Base-by-base conservation (phyloP, 139 green algal species). In the Marvania coccoides region DNA sequence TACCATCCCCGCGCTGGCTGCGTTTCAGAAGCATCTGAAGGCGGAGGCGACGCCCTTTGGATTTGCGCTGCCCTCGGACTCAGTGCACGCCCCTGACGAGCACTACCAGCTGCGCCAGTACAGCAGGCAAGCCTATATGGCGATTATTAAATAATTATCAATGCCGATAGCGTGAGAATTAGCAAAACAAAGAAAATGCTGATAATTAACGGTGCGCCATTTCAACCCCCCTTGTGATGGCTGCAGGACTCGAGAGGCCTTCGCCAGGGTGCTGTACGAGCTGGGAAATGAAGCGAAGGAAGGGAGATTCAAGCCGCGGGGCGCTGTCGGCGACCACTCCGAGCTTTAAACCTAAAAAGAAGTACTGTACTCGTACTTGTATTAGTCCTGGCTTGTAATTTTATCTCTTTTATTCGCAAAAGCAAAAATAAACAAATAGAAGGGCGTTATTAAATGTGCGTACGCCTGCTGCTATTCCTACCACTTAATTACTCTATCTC, bases 1-100 rank as follows among this genome's bases (percentile, higher is more conserved):
- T 8, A 90, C 72, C 59, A 89, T 91, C 35, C 84, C 85, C 4
- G 85, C 84, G 0, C 63, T 85, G 35, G 72, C 84, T 0, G 37
- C 70, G 23, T 78, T 92, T 40, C 64, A 83, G 34, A 35, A 76
- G 45, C 8, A 69, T 2, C 61, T 90, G 5, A 66, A 56, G 7
- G 26, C 83, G 1, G 47, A 71, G 33, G 74, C 69, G 39, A 88
- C 78, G 3, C 61, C 73, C 29, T 88, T 92, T 69, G 78, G 56
- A 0, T 92, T 86, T 58, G 82, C 75, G 6, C 65, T 91, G n/a
- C 70, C 70, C 6, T 63, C 51, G 4, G 75, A 88, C 15, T 69
- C 72, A 6, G 71, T 88, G 37, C 81, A 88, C 46, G 75, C 77
- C 12, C 77, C 81, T 9, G 83, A 90, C 56, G 81, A 88, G 61